Conservation (phyloP, 441 rosid genomes). For the Metrosideros polymorpha region DNA sequence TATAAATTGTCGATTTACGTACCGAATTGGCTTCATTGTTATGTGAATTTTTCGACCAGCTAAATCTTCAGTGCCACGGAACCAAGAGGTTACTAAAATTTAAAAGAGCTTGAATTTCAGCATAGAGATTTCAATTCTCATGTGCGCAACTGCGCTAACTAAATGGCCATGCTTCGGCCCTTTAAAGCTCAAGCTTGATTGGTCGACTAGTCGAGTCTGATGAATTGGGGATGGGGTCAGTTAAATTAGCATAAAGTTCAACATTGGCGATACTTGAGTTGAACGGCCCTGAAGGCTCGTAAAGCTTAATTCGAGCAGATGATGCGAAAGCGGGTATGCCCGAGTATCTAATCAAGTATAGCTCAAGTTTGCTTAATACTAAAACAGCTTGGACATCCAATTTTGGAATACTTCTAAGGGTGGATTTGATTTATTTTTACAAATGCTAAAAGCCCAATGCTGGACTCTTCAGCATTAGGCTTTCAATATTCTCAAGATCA, state of each 20-base stretch:
- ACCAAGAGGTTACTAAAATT: not conserved
- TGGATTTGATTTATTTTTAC: no score
- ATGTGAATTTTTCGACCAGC: accelerated
- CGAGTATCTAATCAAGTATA: not conserved
- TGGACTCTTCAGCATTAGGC: no score
- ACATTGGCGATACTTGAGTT: not conserved
- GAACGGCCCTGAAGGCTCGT: not conserved
- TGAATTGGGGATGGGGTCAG: no score
- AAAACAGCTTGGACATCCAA: not conserved
- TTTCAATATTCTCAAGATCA: no score
- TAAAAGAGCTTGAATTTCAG: not conserved
- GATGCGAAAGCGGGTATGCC: not conserved
- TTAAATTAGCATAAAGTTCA: not conserved
- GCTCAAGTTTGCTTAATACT: not conserved
- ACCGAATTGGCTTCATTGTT: not conserved
- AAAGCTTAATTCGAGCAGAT: not conserved
- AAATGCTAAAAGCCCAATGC: no score
- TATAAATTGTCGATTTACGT: not conserved
- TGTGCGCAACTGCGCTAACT: no score
- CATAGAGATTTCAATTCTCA: no score
- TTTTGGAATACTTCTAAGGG: not conserved
- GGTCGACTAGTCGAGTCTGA: not conserved
- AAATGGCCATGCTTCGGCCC: not conserved
- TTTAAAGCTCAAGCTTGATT: not conserved
- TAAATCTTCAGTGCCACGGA: not conserved